Evolutionary conservation across 495 filamentous ascomycete genomes (phyloP).

Genomic region (Thermothielavioides terrestris): DNA sequence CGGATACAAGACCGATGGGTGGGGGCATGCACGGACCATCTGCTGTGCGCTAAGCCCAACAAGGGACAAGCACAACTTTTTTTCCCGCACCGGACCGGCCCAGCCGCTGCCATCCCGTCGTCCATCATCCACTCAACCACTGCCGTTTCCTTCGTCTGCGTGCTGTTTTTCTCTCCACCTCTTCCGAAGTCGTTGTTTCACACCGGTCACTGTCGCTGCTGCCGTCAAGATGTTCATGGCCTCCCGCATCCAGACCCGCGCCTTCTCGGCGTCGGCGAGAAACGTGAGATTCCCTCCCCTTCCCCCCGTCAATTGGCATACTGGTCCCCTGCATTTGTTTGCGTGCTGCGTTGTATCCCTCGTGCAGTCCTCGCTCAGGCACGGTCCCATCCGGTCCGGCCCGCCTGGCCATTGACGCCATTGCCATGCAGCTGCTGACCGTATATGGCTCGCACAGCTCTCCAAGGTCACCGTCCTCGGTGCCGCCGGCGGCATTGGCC

Average conservation of each 20-base stretch:
- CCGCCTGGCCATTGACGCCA: neutral
- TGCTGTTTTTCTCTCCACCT: constrained; percentile 8
- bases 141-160: constrained; percentile 5
- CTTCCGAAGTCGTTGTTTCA: neutral
- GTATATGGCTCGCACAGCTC: constrained; percentile 45
- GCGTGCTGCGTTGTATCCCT: too few relatives aligned
- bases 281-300: constrained; percentile 51
- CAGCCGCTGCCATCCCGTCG: neutral
- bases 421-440: constrained; percentile 22
- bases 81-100: constrained; percentile 17
- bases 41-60: constrained; percentile 14
- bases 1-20: too few relatives aligned
- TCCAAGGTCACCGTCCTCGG: constrained; percentile 96
- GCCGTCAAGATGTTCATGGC: constrained; percentile 65
- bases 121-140: constrained; percentile 2
- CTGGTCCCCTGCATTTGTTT: too few relatives aligned
- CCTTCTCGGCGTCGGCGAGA: constrained; percentile 87
- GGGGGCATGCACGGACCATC: neutral
- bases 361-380: neutral
- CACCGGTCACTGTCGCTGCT: constrained; percentile 11
- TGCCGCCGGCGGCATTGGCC: constrained; percentile 94
- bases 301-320: neutral
- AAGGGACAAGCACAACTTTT: constrained; percentile 10
- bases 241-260: constrained; percentile 72
- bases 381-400: neutral